Base-by-base conservation (phyloP, 2,329 filamentous ascomycete genomes). In the Ophiosphaerella narmari region DNA sequence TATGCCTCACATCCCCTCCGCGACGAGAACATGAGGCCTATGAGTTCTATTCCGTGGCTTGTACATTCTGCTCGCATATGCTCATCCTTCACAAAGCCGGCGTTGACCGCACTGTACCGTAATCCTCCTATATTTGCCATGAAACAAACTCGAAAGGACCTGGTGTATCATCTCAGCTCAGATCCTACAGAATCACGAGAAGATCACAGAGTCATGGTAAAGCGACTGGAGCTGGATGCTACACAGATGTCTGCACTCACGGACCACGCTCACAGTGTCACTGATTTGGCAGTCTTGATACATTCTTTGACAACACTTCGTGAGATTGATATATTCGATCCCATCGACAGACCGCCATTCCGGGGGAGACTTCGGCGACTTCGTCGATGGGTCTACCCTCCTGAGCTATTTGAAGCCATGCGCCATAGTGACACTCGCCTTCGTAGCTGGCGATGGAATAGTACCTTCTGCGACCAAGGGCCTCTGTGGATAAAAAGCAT, bases 181-280 rank as follows among this genome's bases (percentile, higher is more conserved):
- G 77, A 82, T 16, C 56, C 63, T 2, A 34, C 47, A 2, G 62
- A 58, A 26, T 60, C 61, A 3, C 63, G 65, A 42, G 67, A 75
- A 54, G 86, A 89, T 54, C 93, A 93, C 68, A 79, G 82, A 35
- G 79, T 79, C 59, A 95, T 91, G 75, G 80, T 94, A 42, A 83
- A 86, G 64, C 79, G 82, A 7, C 74, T 96, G 18, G 82, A 85
- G 50, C 77, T 95, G 40, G 86, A 94, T 63, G 85, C 87, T 9
- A 81, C 78, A 33, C 81, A 70, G 60, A 81, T 75, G 50, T 78
- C 85, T 43, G 74, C 78, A 35, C 81, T 83, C 59, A 79, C 78
- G 44, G 80, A 80, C 64, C 78, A 77, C 11, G 76, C 78, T 2
- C 75, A 77, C 36, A 81, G 80, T 9, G 79, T 82, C 18, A 76